Percentiles rank a stretch among this genome's conserved stretches.
Evolutionary conservation across 2,329 filamentous ascomycete genomes (phyloP).

Genomic region (Arthrobotrys sphaeroides): DNA sequence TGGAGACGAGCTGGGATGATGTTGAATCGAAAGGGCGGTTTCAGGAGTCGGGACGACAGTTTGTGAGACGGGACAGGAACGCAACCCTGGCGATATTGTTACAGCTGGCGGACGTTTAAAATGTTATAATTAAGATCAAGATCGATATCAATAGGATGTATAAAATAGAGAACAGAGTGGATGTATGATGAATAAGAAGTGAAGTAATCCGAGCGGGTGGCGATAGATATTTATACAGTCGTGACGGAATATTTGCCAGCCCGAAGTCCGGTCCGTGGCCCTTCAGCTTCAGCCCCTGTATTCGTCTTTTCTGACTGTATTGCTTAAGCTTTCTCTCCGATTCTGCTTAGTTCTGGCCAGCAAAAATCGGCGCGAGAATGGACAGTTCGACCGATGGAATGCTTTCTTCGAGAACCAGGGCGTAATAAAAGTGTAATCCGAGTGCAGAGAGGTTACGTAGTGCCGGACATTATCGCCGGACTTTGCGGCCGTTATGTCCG

Average conservation of each 20-base stretch:
- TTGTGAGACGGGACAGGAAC: no score
- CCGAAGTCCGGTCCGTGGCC: background rate
- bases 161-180: no score
- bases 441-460: slow-evolving; percentile 1
- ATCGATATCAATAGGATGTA: background rate
- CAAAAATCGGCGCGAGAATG: no score
- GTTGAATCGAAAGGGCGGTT: slow-evolving; percentile 33
- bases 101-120: no score
- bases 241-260: background rate
- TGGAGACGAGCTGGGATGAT: background rate
- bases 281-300: no score
- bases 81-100: no score
- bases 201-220: background rate
- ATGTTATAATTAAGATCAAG: no score
- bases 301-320: no score
- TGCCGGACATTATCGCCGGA: background rate
- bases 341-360: no score
- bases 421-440: slow-evolving; percentile 11
- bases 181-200: background rate
- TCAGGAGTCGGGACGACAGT: slow-evolving; percentile 19
- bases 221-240: background rate
- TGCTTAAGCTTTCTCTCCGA: no score
- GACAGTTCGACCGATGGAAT: background rate
- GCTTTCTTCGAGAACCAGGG: background rate
- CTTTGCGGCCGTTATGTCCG: background rate